Base-by-base conservation (phyloP, 73 alveolate genomes). In the Paramecium biaurelia region DNA sequence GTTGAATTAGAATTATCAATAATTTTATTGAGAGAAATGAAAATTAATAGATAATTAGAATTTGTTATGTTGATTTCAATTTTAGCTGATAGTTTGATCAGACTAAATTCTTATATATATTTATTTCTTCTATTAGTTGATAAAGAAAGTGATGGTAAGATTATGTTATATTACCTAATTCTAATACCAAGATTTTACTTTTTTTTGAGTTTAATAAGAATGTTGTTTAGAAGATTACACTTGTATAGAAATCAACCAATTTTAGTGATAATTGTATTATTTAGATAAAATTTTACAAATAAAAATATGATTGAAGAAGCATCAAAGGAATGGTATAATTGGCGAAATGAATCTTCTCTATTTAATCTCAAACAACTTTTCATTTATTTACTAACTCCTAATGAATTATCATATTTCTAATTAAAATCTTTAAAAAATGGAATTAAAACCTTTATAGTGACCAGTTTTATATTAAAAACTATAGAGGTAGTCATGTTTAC, bases 1-100 rank as follows among this genome's bases (percentile, higher is more conserved):
- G 90, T 79, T 79, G 90, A 79, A 79, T 18, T 45, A 45, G 90
- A 79, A 20, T 79, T 79, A 79, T 79, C 90, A 34, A 43, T 79
- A 10, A 79, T 79, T 18, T 45, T 79, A 41, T 30, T 79, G 26
- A 38, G 90, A 24, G 90, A 79, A 47, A 79, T 79, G 76, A 45
- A 45, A 79, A 41, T 23, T 23, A 6, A 79, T 47, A 8, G 35
- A 30, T 14, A 79, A 79, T 32, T 79, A 9, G 47, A 30, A 23
- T 24, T 18, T 38, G 14, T 38, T 12, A 79, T 79, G 90, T 5
- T 79, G 74, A 9, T 43, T 23, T 79, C 90, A 8, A 79, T 45
- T 5, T n/a, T 43, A 5, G 14, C 43, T 43, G 90, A 79, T 47
- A 10, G 20, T 23, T 23, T 79, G 20, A 79, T 79, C 10, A 79